A percentile compares a stretch with the other conserved stretches of the same genome.
These are phyloP conservation scores for Sergeia podlipaevii DNA, from an alignment of 208 protist species.

Conservation along the genomic window DNA sequence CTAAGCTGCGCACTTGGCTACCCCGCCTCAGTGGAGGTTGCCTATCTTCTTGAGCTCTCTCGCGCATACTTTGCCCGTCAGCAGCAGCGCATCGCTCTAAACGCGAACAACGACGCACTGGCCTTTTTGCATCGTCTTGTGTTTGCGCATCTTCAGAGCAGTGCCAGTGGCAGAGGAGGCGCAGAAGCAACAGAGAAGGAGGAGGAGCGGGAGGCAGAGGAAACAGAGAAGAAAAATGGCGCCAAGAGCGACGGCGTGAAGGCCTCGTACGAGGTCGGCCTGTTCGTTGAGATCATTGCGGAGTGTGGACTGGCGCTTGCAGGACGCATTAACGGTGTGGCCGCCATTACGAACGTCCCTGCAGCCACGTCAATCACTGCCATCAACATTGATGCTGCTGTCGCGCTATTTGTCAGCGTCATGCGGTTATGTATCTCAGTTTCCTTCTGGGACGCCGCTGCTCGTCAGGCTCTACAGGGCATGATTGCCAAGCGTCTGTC, in stretches of 20 bases:
- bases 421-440: conserved; percentile 39
- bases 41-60: conserved; percentile 51
- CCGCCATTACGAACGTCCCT: not conserved
- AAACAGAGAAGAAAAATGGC: not conserved
- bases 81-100: conserved; percentile 19
- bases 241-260: not conserved
- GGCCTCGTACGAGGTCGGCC: conserved; percentile 1
- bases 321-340: not conserved
- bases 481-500: conserved; percentile 4
- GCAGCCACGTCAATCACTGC: not conserved
- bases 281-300: conserved; percentile 41
- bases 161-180: not conserved
- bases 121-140: conserved; percentile 17
- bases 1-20: conserved; percentile 28
- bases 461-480: not conserved
- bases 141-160: conserved; percentile 16
- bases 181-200: not conserved
- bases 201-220: too few species aligned
- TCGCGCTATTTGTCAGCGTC: conserved; percentile 34
- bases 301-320: conserved; percentile 25
- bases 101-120: conserved; percentile 29
- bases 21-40: conserved; percentile 26
- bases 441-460: not conserved
- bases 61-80: conserved; percentile 38
- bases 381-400: conserved; percentile 26